Evolutionary conservation across 345 rosid species (phyloP).

Genomic region (Moricandia moricandioides): DNA sequence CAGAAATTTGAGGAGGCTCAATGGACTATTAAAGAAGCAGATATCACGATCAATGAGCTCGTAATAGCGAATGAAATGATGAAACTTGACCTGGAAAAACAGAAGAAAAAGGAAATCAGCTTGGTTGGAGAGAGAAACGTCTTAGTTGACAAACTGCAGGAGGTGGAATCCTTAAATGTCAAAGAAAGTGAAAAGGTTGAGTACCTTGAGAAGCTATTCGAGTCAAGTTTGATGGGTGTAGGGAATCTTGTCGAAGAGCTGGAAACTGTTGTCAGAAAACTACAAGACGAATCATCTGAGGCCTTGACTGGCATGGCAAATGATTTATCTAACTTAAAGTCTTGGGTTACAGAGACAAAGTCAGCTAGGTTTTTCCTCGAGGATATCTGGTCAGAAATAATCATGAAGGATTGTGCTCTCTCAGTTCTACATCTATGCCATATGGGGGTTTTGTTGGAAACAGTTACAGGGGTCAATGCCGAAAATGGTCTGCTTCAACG

Average conservation of each 20-base stretch:
- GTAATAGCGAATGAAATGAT: slow-evolving; percentile 67
- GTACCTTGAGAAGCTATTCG: slow-evolving; percentile 60
- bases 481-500: slow-evolving; percentile 88
- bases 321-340: slow-evolving; percentile 52
- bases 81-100: slow-evolving; percentile 63
- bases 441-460: slow-evolving; percentile 83
- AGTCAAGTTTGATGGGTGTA: slow-evolving; percentile 51
- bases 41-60: slow-evolving; percentile 73
- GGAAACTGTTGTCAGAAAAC: slow-evolving; percentile 48
- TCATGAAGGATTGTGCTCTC: slow-evolving; percentile 83
- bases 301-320: slow-evolving; percentile 42
- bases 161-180: slow-evolving; percentile 51
- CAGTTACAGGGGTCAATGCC: slow-evolving; percentile 70
- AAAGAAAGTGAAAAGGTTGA: slow-evolving; percentile 55
- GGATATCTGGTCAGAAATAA: slow-evolving; percentile 91
- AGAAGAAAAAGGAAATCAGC: slow-evolving; percentile 44
- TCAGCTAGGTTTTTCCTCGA: slow-evolving; percentile 66
- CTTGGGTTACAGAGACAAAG: slow-evolving; percentile 54
- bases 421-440: slow-evolving; percentile 89
- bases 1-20: slow-evolving; percentile 93
- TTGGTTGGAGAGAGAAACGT: slow-evolving; percentile 56
- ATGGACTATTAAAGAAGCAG: slow-evolving; percentile 78
- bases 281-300: slow-evolving; percentile 47
- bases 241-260: slow-evolving; percentile 55
- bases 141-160: slow-evolving; percentile 51